Evolutionary conservation across 768 basidiomycete genomes (phyloP), one percentile per base, ranked within the genome.

Genomic region (Auricularia auricula-judae): DNA sequence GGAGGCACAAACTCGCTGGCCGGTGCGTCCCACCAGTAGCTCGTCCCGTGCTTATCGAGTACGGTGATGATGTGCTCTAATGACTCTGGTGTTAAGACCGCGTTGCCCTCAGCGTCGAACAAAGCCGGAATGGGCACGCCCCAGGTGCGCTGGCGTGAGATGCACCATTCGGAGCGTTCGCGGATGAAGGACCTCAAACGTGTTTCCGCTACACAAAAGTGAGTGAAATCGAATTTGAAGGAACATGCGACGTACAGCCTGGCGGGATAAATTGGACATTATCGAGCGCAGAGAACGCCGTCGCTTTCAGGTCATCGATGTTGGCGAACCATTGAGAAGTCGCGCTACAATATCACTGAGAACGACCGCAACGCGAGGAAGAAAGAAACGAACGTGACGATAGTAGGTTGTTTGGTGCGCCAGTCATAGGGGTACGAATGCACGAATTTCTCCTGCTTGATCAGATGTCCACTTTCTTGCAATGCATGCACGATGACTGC

Each of bases 251-350:
- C 83, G 65, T 71, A 97, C 95, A 92, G 66, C 77, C 74, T 2
- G 82, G 74, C 4, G 96, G 96, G 67, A 85, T 84, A 74, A 96
- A 98, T 0, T 79, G 67, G 21, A 98, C 91, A 1, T 78, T 73
- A 58, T 84, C 72, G 11, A 98, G 80, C 0, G 91, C 87, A 7
- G 77, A 68, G 29, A 95, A 70, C 0, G 96, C 93, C 61, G 81
- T 74, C 0, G 82, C 80, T 71, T 97, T 97, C 76, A 99, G 89
- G 54, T 79, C 76, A 61, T 90, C 90, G 29, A 98, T 76, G 71
- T 96, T 91, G 3, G 95, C 93, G 71, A 99, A 99, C 96, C 96
- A 99, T 69, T 98, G 96, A 0, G 91, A 92, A 1, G 95, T 98
- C 0, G 94, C 91, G 16, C 92, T 92, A 67, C 35, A 42, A 1